phyloP scores from a whole-genome alignment of 2,329 filamentous ascomycete species.

The Fusarium nematophilum region DNA sequence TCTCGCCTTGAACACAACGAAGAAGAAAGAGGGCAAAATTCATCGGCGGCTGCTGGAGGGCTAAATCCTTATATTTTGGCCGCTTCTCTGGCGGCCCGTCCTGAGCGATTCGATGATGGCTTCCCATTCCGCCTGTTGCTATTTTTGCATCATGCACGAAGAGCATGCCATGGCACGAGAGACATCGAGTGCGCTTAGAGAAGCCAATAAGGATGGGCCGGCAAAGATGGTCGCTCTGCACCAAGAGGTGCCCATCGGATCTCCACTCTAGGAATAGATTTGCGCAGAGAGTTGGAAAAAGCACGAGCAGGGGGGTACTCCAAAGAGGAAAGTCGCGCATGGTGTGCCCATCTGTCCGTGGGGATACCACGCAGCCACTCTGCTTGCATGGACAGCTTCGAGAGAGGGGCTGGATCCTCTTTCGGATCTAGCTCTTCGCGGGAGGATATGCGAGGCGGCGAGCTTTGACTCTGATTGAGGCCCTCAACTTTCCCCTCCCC shows the following conservation, averaged over 20 bases:
- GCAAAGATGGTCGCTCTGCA: slow-evolving; percentile 38
- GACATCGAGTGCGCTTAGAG: slow-evolving; percentile 58
- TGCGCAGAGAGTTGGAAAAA: slow-evolving; percentile 42
- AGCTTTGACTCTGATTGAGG: slow-evolving; percentile 40
- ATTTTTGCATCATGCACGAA: slow-evolving; percentile 52
- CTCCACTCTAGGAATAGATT: slow-evolving; percentile 47
- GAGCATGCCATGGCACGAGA: slow-evolving; percentile 44
- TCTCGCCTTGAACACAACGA: slow-evolving; percentile 55
- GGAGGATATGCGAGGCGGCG: slow-evolving; percentile 35
- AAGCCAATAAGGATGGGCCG: slow-evolving; percentile 56
- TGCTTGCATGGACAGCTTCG: slow-evolving; percentile 37
- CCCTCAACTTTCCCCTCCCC: slow-evolving; percentile 34
- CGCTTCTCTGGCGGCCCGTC: slow-evolving; percentile 55
- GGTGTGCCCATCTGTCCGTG: slow-evolving; percentile 44
- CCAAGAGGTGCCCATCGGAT: slow-evolving; percentile 30
- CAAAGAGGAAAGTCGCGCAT: slow-evolving; percentile 48
- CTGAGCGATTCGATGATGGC: slow-evolving; percentile 43
- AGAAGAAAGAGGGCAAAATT: slow-evolving; percentile 56
- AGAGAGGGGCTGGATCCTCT: slow-evolving; percentile 29
- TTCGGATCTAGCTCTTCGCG: slow-evolving; percentile 39
- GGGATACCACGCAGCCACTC: slow-evolving; percentile 40
- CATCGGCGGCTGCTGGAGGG: slow-evolving; percentile 55
- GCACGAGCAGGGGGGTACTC: slow-evolving; percentile 33
- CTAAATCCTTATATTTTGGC: slow-evolving; percentile 70
- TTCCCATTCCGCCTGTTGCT: slow-evolving; percentile 47